A percentile compares a stretch with the other conserved stretches of the same genome.
Conservation (phyloP, 2,329 filamentous ascomycete genomes). For the Venturia carpophila region DNA sequence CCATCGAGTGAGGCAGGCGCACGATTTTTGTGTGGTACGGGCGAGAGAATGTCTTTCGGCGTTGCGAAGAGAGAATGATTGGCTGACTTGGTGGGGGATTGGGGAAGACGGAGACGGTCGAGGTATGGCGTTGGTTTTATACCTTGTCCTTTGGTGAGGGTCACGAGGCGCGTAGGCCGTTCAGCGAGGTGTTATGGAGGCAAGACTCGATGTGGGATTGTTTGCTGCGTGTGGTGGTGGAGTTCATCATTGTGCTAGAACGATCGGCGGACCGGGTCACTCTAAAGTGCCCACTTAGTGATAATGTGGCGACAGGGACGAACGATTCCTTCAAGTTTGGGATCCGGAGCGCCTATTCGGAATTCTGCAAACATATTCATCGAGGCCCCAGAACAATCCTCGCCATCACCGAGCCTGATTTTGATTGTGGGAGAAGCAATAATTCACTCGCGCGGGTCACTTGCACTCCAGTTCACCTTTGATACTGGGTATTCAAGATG, state of each 20-base stretch:
- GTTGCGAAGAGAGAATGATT: background rate
- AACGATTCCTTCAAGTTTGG: too few species aligned
- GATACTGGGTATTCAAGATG: background rate
- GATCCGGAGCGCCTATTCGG: too few species aligned
- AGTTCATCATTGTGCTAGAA: background rate
- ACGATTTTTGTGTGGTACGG: background rate
- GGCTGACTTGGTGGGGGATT: background rate
- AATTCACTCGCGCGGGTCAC: too few species aligned
- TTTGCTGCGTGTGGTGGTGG: background rate
- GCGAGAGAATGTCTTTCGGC: background rate
- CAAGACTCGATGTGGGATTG: background rate
- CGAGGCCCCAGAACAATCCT: too few species aligned
- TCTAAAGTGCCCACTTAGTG: background rate
- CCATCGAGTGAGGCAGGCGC: background rate
- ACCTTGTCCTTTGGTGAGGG: background rate
- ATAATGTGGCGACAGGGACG: conserved; percentile 1
- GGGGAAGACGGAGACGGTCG: conserved; percentile 19
- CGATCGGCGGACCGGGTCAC: conserved; percentile 10
- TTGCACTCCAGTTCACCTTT: background rate
- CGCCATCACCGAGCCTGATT: too few species aligned
- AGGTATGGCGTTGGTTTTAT: conserved; percentile 17
- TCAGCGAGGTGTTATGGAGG: background rate
- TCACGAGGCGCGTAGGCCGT: conserved; percentile 6
- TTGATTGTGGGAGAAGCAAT: too few species aligned
- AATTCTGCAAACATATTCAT: too few species aligned